phyloP scores from a whole-genome alignment of 345 rosid species.

The Eucalyptus pauciflora region DNA sequence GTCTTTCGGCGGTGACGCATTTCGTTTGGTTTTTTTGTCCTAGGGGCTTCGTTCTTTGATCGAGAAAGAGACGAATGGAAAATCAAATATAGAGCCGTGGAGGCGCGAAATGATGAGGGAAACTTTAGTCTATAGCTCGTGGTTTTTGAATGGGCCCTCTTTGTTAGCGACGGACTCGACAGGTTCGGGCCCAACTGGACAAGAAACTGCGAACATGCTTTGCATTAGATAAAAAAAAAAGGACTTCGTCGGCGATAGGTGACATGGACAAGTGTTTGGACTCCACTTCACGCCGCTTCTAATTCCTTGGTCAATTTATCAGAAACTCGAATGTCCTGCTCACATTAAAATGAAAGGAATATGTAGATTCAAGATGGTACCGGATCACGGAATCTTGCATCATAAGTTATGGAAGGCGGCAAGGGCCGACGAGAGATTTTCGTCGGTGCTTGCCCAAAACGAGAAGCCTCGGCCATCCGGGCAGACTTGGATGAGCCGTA shows the following conservation, averaged over 20 bases:
- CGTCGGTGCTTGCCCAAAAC: not conserved
- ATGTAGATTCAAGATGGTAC: not conserved
- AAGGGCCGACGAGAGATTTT: not conserved
- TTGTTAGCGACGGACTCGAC: not conserved
- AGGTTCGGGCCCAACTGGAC: not conserved
- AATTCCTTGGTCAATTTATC: too few relatives aligned
- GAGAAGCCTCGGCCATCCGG: not conserved
- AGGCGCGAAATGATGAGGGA: not conserved
- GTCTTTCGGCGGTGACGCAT: not conserved
- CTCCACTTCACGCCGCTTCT: too few relatives aligned
- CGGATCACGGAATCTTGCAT: not conserved
- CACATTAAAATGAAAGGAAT: not conserved
- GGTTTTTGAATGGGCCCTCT: not conserved
- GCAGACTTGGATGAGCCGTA: not conserved
- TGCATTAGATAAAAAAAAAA: not conserved
- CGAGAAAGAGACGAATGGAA: not conserved
- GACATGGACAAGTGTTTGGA: not conserved
- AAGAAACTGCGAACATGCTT: not conserved
- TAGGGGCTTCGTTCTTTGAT: not conserved
- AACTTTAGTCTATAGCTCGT: not conserved
- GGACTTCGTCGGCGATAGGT: not conserved
- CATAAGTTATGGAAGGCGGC: not conserved
- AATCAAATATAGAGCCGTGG: not conserved
- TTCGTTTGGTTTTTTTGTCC: not conserved
- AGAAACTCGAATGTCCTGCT: too few relatives aligned